Percentiles rank a stretch among this genome's conserved stretches.
phyloP scores from a whole-genome alignment of 495 filamentous ascomycete genomes.

The Tuber brumale region DNA sequence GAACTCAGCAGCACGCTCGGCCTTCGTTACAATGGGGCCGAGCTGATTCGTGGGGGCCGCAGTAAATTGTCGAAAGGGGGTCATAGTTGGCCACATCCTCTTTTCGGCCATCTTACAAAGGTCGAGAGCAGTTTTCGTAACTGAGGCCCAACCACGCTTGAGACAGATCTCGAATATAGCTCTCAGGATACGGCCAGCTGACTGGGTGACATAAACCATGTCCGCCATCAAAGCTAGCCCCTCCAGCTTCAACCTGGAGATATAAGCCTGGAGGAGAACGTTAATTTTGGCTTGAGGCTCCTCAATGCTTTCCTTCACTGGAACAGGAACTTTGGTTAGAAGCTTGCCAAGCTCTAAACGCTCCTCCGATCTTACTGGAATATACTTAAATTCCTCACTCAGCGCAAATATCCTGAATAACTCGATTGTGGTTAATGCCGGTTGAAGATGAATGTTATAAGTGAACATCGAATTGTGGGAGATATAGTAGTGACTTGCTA shows the following conservation, averaged over 20 bases:
- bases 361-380: slow-evolving; percentile 94
- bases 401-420: slow-evolving; percentile 96
- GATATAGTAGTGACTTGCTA: slow-evolving; percentile 98
- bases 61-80: slow-evolving; percentile 78
- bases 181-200: slow-evolving; percentile 87
- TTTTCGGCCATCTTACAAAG: slow-evolving; percentile 99
- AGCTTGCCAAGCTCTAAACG: slow-evolving; percentile 93
- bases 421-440: slow-evolving; percentile 82
- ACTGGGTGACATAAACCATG: slow-evolving; percentile 97
- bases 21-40: slow-evolving; percentile 65
- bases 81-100: slow-evolving; percentile 99
- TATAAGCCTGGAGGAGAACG: slow-evolving; percentile 94
- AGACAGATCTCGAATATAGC: slow-evolving; percentile 94
- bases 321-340: slow-evolving; percentile 80
- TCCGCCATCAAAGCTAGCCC: slow-evolving; percentile 96
- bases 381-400: slow-evolving; percentile 98
- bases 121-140: slow-evolving; percentile 85
- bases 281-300: slow-evolving; percentile 98
- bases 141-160: slow-evolving; percentile 92
- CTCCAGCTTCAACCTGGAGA: slow-evolving; percentile 88
- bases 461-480: slow-evolving; percentile 91
- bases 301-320: slow-evolving; percentile 95
- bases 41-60: slow-evolving; percentile 66
- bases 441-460: slow-evolving; percentile 92
- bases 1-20: slow-evolving; percentile 91